Percentiles rank a stretch among this genome's conserved stretches.
Conservation (phyloP, 345 rosid species). For the Heritiera littoralis region DNA sequence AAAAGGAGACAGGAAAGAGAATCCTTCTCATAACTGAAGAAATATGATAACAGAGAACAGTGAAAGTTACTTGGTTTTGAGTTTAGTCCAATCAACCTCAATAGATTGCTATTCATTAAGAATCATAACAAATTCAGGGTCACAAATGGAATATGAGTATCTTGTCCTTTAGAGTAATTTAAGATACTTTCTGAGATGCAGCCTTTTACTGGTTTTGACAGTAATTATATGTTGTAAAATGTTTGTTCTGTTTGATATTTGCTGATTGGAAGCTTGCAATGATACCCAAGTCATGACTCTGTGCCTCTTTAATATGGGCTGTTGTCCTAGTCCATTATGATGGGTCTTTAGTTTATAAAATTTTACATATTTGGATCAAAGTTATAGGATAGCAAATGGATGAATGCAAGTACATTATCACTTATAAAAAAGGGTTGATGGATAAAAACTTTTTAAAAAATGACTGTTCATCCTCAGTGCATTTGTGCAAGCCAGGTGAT, state of each 20-base stretch:
- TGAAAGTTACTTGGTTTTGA: neutral
- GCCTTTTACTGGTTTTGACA: neutral
- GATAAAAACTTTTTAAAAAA: no score
- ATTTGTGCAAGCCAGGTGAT: no score
- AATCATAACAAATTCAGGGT: neutral
- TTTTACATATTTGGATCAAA: neutral
- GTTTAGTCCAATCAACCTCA: neutral
- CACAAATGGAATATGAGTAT: neutral
- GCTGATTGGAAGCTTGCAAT: neutral
- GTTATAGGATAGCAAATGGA: neutral
- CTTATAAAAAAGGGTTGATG: no score
- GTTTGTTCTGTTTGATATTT: neutral
- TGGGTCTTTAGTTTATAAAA: neutral
- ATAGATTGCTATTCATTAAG: neutral
- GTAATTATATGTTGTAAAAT: neutral
- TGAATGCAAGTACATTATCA: neutral
- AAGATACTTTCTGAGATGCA: neutral
- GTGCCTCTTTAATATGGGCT: neutral
- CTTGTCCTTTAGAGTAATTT: neutral
- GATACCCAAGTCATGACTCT: neutral
- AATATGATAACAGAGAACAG: neutral
- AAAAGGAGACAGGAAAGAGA: neutral
- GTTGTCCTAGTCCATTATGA: neutral
- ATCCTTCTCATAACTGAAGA: neutral
- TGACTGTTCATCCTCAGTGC: no score